Evolutionary conservation across 192 early-diverging fungal genomes (phyloP).

Genomic region (Umbelopsis vinacea): DNA sequence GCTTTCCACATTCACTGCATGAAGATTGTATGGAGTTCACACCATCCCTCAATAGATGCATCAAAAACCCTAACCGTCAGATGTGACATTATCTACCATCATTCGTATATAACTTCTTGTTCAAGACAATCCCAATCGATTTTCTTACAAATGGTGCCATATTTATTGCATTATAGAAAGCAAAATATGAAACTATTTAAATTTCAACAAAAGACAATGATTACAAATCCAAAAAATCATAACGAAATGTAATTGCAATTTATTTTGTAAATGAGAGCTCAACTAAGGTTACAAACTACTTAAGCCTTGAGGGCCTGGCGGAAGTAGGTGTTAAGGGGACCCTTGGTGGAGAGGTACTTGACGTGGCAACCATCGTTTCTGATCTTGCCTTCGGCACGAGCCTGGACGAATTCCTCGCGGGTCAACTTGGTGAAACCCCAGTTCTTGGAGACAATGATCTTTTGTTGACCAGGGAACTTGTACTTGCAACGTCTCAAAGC

Average conservation of each 20-base stretch:
- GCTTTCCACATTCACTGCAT: too few species aligned
- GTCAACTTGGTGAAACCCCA: conserved; percentile 99
- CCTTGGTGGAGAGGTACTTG: conserved; percentile 89
- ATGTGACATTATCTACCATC: too few species aligned
- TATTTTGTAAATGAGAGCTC: neutral
- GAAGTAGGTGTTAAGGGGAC: conserved; percentile 63
- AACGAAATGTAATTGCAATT: neutral
- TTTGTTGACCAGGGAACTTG: conserved; percentile 99
- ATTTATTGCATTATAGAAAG: too few species aligned
- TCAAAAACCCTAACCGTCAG: too few species aligned
- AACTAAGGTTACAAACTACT: conserved; percentile 15
- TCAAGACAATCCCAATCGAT: too few species aligned
- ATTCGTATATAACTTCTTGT: too few species aligned
- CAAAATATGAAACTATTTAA: too few species aligned
- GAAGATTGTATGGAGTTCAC: too few species aligned
- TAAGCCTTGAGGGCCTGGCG: conserved; percentile 18
- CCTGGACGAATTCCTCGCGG: conserved; percentile 86
- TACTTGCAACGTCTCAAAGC: conserved; percentile 92
- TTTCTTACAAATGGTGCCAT: too few species aligned
- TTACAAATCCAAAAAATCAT: neutral
- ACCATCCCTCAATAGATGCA: too few species aligned
- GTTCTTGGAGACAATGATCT: conserved; percentile 99
- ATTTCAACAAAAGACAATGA: too few species aligned
- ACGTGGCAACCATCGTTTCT: conserved; percentile 94
- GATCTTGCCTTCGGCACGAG: conserved; percentile 75